Conservation (phyloP, 2,329 filamentous ascomycete genomes). For the Monilinia fructigena region DNA sequence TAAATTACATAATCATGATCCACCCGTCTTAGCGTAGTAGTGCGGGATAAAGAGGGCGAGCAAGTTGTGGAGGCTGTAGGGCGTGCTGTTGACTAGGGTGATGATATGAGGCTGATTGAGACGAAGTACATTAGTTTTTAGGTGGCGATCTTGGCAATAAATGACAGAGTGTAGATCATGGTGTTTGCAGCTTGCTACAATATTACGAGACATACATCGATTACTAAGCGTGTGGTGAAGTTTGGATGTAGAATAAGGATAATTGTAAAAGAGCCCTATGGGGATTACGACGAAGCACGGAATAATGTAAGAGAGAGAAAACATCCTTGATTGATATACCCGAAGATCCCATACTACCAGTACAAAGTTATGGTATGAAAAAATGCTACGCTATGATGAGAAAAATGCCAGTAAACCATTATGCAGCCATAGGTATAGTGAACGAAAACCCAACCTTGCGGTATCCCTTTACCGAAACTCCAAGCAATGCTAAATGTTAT, state of each 20-base stretch:
- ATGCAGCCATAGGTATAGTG: background rate
- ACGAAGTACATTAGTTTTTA: too few relatives aligned
- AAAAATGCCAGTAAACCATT: background rate
- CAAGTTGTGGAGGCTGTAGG: too few relatives aligned
- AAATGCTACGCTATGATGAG: background rate
- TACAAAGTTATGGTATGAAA: background rate
- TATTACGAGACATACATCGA: background rate
- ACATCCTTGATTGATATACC: background rate
- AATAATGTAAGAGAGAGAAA: background rate
- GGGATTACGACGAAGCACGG: background rate
- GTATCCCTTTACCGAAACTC: constrained; percentile 23
- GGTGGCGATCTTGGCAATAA: too few relatives aligned
- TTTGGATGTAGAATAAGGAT: background rate
- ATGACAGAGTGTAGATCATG: too few relatives aligned
- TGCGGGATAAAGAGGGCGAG: too few relatives aligned
- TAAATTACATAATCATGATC: too few relatives aligned
- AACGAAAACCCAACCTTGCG: constrained; percentile 14
- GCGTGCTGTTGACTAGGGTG: too few relatives aligned
- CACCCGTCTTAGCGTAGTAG: too few relatives aligned
- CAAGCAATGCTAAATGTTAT: constrained; percentile 27
- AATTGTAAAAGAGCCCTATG: background rate
- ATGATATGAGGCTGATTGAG: too few relatives aligned
- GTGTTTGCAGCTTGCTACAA: too few relatives aligned
- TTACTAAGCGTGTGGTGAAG: background rate
- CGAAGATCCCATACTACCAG: background rate